Conservation (phyloP, 306 rosid species). For the Lupinus albus region DNA sequence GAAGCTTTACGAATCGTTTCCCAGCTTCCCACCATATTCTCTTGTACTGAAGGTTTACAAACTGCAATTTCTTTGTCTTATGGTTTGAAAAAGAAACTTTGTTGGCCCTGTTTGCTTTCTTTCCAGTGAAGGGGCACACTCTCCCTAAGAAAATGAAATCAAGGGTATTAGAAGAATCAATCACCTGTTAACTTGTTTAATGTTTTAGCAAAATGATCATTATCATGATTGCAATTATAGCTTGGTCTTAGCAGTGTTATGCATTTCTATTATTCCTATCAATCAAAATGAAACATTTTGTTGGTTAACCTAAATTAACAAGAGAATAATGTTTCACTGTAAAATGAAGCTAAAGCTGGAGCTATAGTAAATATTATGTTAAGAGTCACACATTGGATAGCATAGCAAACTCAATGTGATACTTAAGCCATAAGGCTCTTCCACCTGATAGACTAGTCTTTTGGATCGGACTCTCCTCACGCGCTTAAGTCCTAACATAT, state of each 20-base stretch:
- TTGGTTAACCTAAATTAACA: neutral
- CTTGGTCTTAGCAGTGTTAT: no score
- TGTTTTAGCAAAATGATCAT: no score
- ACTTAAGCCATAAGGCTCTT: no score
- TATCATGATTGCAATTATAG: no score
- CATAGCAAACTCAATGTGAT: no score
- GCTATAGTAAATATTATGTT: neutral
- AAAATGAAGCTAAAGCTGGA: neutral
- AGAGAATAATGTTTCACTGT: neutral
- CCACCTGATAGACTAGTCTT: no score
- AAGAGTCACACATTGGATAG: no score
- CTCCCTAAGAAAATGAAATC: constrained; percentile 56
- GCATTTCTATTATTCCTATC: no score
- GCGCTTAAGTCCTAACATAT: no score
- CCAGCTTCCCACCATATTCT: constrained; percentile 98
- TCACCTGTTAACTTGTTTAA: neutral
- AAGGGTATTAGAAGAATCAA: constrained; percentile 14
- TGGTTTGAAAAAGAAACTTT: constrained; percentile 81
- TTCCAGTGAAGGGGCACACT: constrained; percentile 86
- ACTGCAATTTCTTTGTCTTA: constrained; percentile 88
- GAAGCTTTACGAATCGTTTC: constrained; percentile 85
- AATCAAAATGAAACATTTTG: neutral
- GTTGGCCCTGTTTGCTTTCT: constrained; percentile 89
- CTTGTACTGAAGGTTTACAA: constrained; percentile 93
- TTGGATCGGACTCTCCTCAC: no score